These are phyloP conservation scores for Lactarius akahatsu DNA, from an alignment of 768 basidiomycete species.

Conservation along the genomic window DNA sequence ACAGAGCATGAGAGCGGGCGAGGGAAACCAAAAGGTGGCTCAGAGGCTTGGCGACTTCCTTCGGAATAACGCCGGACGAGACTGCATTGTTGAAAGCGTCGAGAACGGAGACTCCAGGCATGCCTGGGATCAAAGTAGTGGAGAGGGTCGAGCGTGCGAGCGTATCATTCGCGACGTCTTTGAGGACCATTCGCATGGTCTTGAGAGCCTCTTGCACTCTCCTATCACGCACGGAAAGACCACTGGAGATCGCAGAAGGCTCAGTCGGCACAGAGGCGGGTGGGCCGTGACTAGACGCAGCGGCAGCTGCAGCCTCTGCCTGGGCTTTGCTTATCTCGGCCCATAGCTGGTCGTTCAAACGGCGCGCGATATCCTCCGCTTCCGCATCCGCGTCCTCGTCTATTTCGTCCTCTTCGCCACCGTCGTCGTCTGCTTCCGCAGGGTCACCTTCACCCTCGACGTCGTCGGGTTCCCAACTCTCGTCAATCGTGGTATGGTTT, in stretches of 20 bases:
- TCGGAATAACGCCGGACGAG: conserved; percentile 48
- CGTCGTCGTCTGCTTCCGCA: conserved; percentile 37
- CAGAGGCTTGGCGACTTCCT: conserved; percentile 53
- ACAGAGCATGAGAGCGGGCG: conserved; percentile 63
- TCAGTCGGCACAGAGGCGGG: conserved; percentile 25
- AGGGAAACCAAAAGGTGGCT: conserved; percentile 63
- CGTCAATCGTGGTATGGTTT: background rate
- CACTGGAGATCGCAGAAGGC: background rate
- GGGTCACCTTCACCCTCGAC: background rate
- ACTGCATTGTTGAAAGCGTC: conserved; percentile 54
- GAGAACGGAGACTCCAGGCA: conserved; percentile 51
- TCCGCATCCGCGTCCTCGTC: conserved; percentile 63
- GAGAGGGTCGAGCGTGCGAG: conserved; percentile 55
- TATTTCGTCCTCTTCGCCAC: conserved; percentile 55
- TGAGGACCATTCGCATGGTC: conserved; percentile 64
- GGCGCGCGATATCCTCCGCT: conserved; percentile 70
- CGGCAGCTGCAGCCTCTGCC: conserved; percentile 40
- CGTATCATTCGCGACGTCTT: conserved; percentile 55
- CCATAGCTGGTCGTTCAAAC: conserved; percentile 74
- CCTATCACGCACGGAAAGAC: conserved; percentile 29
- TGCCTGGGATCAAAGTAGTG: conserved; percentile 49
- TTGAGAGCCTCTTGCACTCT: conserved; percentile 59
- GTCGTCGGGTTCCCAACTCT: background rate
- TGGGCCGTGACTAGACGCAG: conserved; percentile 16
- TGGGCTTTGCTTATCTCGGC: conserved; percentile 71